Evolutionary conservation across 805 yeast species (phyloP).

Genomic region (Suhomyces prunicola): DNA sequence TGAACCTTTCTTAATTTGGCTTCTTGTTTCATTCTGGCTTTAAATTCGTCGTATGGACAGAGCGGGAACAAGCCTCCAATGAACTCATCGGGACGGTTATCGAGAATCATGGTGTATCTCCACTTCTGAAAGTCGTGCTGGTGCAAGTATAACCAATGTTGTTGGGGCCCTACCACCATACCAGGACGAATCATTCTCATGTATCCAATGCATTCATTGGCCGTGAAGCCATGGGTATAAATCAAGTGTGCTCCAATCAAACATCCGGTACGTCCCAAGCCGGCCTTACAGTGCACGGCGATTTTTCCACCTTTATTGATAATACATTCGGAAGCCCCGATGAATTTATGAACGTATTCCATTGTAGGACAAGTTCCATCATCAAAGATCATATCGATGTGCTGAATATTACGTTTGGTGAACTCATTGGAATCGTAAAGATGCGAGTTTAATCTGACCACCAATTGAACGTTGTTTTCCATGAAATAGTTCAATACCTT

Average conservation of each 20-base stretch:
- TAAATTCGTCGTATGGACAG: constrained; percentile 59
- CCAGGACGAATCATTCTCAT: constrained; percentile 97
- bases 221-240: constrained; percentile 95
- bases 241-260: constrained; percentile 95
- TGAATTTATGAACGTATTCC: constrained; percentile 86
- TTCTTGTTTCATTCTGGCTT: constrained; percentile 48
- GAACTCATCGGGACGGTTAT: constrained; percentile 59
- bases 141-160: constrained; percentile 95
- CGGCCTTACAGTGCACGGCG: constrained; percentile 99
- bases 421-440: constrained; percentile 84
- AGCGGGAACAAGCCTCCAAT: constrained; percentile 68
- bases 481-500: constrained; percentile 78
- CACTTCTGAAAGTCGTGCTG: constrained; percentile 96
- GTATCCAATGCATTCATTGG: constrained; percentile 93
- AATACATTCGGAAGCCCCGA: constrained; percentile 92
- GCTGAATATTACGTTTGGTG: constrained; percentile 78
- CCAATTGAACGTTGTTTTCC: constrained; percentile 74
- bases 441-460: constrained; percentile 89
- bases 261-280: constrained; percentile 97
- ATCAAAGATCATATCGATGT: constrained; percentile 93
- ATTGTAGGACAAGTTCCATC: constrained; percentile 98
- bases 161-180: constrained; percentile 99
- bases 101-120: constrained; percentile 86
- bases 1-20: constrained; percentile 36
- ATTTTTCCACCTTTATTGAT: constrained; percentile 85